Evolutionary conservation across 257 asterid genomes (phyloP).

Genomic region (Knoxia roxburghii): DNA sequence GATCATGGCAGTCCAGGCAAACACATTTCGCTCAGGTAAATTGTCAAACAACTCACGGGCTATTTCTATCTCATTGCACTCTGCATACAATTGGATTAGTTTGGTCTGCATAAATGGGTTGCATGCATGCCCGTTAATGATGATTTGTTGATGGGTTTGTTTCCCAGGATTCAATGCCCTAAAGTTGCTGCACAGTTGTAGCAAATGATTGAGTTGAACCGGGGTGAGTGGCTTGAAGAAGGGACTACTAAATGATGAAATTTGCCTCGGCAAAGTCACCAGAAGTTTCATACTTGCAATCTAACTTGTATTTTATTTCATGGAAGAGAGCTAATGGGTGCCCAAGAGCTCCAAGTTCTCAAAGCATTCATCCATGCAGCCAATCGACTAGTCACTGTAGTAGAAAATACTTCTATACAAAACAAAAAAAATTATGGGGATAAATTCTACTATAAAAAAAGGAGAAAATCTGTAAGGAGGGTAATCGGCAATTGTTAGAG

Average conservation of each 20-base stretch:
- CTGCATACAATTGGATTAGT: constrained; percentile 25
- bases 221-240: constrained; percentile 4
- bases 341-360: too few species aligned
- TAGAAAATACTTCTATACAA: too few species aligned
- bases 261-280: background rate
- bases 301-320: background rate
- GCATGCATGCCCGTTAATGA: constrained; percentile 17
- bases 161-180: constrained; percentile 20
- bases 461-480: too few species aligned
- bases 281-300: constrained; percentile 6
- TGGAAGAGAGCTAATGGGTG: too few species aligned
- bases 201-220: constrained; percentile 22
- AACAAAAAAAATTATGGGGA: too few species aligned
- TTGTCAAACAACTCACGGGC: constrained; percentile 30
- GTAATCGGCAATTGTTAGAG: too few species aligned
- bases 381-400: too few species aligned
- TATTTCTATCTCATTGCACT: constrained; percentile 19
- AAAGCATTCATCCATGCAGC: too few species aligned
- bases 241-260: background rate
- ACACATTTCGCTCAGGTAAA: constrained; percentile 37
- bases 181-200: constrained; percentile 27
- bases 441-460: too few species aligned
- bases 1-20: constrained; percentile 33
- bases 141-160: constrained; percentile 32
- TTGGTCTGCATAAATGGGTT: constrained; percentile 27